These are phyloP conservation scores for Torulaspora globosa DNA, from an alignment of 1,139 yeast genomes.

Conservation along the genomic window DNA sequence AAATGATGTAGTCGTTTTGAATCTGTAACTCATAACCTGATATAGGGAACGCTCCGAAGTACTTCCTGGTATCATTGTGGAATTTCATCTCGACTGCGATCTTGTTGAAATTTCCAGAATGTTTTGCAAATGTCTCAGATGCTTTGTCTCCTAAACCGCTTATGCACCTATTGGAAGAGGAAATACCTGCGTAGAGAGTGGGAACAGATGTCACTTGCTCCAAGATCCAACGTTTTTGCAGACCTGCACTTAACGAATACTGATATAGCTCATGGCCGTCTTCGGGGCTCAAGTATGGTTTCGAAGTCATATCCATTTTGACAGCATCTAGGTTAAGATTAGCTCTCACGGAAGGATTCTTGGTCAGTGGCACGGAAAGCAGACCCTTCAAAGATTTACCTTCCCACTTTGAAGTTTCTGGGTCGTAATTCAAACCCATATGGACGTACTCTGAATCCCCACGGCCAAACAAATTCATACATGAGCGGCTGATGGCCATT, in stretches of 20 bases:
- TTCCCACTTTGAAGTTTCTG: slow-evolving; percentile 26
- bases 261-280: slow-evolving; percentile 16
- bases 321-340: slow-evolving; percentile 30
- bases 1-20: slow-evolving; percentile 31
- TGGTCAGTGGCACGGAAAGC: slow-evolving; percentile 31
- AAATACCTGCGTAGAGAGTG: slow-evolving; percentile 31
- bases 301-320: slow-evolving; percentile 21
- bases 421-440: slow-evolving; percentile 31
- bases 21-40: slow-evolving; percentile 28
- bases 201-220: slow-evolving; percentile 18
- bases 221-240: slow-evolving; percentile 23
- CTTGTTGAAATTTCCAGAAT: slow-evolving; percentile 36
- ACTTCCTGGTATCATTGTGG: slow-evolving; percentile 32
- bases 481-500: slow-evolving; percentile 10
- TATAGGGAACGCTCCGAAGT: slow-evolving; percentile 28
- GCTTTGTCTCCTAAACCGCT: slow-evolving; percentile 21
- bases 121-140: slow-evolving; percentile 25
- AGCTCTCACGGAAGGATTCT: slow-evolving; percentile 31
- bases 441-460: slow-evolving; percentile 34
- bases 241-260: slow-evolving; percentile 24
- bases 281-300: slow-evolving; percentile 13
- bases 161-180: slow-evolving; percentile 31
- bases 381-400: slow-evolving; percentile 30
- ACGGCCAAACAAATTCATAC: slow-evolving; percentile 33
- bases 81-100: slow-evolving; percentile 30